Conservation (phyloP, 106 monocot genomes). For the Allium fistulosum region DNA sequence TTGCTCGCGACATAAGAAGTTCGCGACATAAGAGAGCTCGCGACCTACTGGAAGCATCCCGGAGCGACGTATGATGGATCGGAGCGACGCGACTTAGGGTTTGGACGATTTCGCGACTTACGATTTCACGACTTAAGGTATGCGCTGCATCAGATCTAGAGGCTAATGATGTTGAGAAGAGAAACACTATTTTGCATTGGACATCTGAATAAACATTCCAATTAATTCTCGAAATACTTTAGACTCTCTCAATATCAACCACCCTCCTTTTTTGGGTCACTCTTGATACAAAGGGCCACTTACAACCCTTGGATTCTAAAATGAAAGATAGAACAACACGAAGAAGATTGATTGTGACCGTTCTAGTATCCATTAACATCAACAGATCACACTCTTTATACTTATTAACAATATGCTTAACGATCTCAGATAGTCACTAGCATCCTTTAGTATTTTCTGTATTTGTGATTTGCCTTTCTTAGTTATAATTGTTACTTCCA, state of each 20-base stretch:
- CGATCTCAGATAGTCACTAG: neutral
- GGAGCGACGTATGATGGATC: no score
- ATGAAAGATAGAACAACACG: neutral
- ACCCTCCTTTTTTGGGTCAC: conserved; percentile 11
- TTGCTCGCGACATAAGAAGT: no score
- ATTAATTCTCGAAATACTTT: conserved; percentile 19
- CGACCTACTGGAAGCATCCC: no score
- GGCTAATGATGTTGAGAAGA: conserved; percentile 23
- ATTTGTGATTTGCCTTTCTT: neutral
- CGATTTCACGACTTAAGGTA: no score
- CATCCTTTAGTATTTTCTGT: neutral
- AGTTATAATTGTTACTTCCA: neutral
- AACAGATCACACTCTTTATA: neutral
- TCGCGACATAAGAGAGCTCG: no score
- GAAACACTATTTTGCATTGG: conserved; percentile 33
- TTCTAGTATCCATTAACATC: conserved; percentile 17
- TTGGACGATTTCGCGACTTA: no score
- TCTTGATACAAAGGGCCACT: conserved; percentile 18
- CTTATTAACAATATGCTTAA: neutral
- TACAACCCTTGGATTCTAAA: conserved; percentile 11
- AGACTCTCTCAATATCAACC: neutral
- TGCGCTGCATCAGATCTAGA: no score
- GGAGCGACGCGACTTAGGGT: no score
- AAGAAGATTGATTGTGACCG: conserved; percentile 17
- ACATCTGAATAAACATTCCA: conserved; percentile 21